phyloP scores from a whole-genome alignment of 805 yeast species.

The Kodamaea kakaduensis region DNA sequence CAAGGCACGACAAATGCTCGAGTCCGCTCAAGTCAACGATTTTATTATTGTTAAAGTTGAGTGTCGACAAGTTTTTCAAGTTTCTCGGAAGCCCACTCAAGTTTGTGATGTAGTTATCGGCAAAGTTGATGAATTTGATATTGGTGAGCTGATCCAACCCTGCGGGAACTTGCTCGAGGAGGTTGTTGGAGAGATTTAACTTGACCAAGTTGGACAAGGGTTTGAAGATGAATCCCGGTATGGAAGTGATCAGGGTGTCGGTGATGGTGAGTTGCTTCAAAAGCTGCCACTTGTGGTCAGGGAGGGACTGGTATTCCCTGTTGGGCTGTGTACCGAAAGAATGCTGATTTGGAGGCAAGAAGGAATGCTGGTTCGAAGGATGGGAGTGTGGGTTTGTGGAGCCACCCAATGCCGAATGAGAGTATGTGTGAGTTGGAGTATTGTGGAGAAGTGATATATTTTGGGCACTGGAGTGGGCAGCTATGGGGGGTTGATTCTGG shows the following conservation, averaged over 20 bases:
- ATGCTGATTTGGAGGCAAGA: constrained; percentile 1
- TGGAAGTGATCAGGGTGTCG: constrained; percentile 36
- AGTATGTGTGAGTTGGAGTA: not conserved
- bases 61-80: constrained; percentile 35
- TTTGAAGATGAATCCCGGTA: constrained; percentile 33
- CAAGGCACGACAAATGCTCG: constrained; percentile 39
- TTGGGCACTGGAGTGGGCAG: no score
- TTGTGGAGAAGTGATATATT: no score
- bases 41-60: constrained; percentile 50
- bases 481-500: not conserved
- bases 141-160: constrained; percentile 47
- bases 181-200: constrained; percentile 55
- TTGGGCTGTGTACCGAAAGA: not conserved
- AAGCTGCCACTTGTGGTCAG: constrained; percentile 38
- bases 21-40: constrained; percentile 41
- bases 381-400: not conserved
- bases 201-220: constrained; percentile 40
- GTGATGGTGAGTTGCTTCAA: constrained; percentile 39
- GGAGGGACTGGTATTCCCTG: constrained; percentile 21
- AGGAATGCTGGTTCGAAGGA: no score
- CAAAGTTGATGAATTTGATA: constrained; percentile 44
- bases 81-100: constrained; percentile 33
- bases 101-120: constrained; percentile 38
- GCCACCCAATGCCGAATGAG: not conserved
- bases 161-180: constrained; percentile 47